Conservation (phyloP, 1,139 yeast genomes). For the Hyphopichia buzzinii region DNA sequence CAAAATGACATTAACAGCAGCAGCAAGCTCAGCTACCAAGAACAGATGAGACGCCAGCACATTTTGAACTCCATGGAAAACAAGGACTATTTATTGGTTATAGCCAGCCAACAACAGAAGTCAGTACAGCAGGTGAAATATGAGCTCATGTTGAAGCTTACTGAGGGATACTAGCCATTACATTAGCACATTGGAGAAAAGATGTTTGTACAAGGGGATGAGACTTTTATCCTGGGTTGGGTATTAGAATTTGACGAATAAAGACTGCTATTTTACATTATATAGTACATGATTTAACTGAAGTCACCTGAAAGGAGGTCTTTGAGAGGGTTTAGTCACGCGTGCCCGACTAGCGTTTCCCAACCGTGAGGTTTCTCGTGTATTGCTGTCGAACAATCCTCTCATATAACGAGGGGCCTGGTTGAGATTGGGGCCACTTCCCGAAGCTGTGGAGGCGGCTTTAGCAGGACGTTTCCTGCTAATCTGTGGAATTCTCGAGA, state of each 20-base stretch:
- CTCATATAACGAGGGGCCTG: constrained; percentile 47
- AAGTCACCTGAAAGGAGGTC: constrained; percentile 25
- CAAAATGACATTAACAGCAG: no score
- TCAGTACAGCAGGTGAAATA: constrained; percentile 44
- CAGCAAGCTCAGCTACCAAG: constrained; percentile 30
- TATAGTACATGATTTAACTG: background rate
- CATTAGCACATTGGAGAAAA: background rate
- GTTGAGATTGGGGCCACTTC: constrained; percentile 35
- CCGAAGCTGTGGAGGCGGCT: constrained; percentile 3
- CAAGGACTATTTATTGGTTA: constrained; percentile 39
- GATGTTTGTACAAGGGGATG: background rate
- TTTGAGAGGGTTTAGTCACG: no score
- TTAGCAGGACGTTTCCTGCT: constrained; percentile 7
- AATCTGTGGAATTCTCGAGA: constrained; percentile 14
- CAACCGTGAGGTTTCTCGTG: no score
- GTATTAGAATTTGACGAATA: background rate
- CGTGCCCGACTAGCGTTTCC: no score
- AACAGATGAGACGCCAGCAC: constrained; percentile 37
- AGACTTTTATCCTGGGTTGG: background rate
- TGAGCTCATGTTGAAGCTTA: constrained; percentile 29
- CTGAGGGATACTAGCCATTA: constrained; percentile 8
- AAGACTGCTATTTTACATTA: background rate
- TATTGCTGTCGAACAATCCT: constrained; percentile 35
- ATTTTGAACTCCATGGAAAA: constrained; percentile 44
- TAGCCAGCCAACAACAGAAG: constrained; percentile 45